A percentile compares a stretch with the other conserved stretches of the same genome.
Conservation (phyloP, 805 yeast genomes). For the Metschnikowia chrysomelidarum region DNA sequence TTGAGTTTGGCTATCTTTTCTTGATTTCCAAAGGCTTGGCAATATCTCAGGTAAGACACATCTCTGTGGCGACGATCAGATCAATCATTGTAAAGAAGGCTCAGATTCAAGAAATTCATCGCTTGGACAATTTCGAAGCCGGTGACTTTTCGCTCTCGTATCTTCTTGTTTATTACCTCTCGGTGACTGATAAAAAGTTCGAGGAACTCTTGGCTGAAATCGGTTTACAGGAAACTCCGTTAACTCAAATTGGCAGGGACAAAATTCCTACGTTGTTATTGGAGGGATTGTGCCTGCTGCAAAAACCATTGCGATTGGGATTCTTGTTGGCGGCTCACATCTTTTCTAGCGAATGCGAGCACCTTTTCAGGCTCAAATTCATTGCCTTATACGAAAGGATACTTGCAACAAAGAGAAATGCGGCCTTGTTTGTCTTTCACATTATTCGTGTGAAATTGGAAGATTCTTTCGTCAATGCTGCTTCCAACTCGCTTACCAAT, state of each 20-base stretch:
- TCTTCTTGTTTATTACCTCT: constrained; percentile 34
- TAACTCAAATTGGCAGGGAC: constrained; percentile 12
- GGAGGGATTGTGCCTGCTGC: constrained; percentile 24
- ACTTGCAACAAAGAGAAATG: constrained; percentile 20
- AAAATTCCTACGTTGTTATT: constrained; percentile 29
- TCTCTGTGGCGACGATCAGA: constrained; percentile 32
- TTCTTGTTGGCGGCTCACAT: constrained; percentile 31
- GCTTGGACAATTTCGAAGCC: background rate
- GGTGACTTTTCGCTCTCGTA: constrained; percentile 14
- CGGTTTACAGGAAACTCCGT: constrained; percentile 16
- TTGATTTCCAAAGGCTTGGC: constrained; percentile 56
- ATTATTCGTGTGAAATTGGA: constrained; percentile 29
- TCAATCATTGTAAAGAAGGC: background rate
- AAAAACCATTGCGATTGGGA: constrained; percentile 22
- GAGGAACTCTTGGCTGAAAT: constrained; percentile 23
- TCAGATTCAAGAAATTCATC: background rate
- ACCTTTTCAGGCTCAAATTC: constrained; percentile 31
- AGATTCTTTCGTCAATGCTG: constrained; percentile 26
- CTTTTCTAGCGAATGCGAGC: constrained; percentile 25
- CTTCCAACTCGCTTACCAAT: constrained; percentile 26
- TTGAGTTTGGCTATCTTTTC: constrained; percentile 50
- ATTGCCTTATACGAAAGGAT: constrained; percentile 28
- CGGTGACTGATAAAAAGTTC: constrained; percentile 26
- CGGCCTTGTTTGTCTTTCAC: constrained; percentile 31
- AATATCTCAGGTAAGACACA: constrained; percentile 52